Evolutionary conservation across 192 early-diverging fungal species (phyloP).

Genomic region (Mortierella claussenii): DNA sequence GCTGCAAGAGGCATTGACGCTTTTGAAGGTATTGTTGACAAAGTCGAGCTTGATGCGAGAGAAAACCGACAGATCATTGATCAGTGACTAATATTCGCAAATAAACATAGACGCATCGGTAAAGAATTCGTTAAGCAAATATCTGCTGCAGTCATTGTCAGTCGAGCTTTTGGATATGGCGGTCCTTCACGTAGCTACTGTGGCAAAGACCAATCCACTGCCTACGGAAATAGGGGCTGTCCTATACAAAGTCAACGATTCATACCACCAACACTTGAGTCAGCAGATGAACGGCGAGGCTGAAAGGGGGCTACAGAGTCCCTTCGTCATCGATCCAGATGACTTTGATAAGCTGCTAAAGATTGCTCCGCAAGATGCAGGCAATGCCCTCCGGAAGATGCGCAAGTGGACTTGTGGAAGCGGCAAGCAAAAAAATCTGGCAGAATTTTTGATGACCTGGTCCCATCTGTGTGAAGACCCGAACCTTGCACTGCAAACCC

Average conservation of each 20-base stretch:
- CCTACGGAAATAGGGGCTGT: too few species aligned
- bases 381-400: conserved; percentile 14
- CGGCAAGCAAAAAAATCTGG: conserved; percentile 40
- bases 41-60: too few species aligned
- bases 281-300: too few species aligned
- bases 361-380: conserved; percentile 1
- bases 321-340: conserved; percentile 9
- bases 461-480: not conserved
- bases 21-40: conserved; percentile 54
- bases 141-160: conserved; percentile 41
- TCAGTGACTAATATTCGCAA: too few species aligned
- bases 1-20: conserved; percentile 24
- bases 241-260: too few species aligned
- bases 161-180: conserved; percentile 17
- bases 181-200: not conserved
- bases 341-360: conserved; percentile 4
- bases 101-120: conserved; percentile 9
- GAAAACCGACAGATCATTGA: not conserved
- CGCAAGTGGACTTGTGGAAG: conserved; percentile 30
- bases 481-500: not conserved
- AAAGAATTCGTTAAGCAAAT: conserved; percentile 44
- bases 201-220: not conserved
- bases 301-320: not conserved
- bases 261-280: too few species aligned
- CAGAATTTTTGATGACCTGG: conserved; percentile 20